Percentiles rank a stretch among this genome's conserved stretches.
Evolutionary conservation across 495 filamentous ascomycete genomes (phyloP).

Genomic region (Amorphotheca resinae): DNA sequence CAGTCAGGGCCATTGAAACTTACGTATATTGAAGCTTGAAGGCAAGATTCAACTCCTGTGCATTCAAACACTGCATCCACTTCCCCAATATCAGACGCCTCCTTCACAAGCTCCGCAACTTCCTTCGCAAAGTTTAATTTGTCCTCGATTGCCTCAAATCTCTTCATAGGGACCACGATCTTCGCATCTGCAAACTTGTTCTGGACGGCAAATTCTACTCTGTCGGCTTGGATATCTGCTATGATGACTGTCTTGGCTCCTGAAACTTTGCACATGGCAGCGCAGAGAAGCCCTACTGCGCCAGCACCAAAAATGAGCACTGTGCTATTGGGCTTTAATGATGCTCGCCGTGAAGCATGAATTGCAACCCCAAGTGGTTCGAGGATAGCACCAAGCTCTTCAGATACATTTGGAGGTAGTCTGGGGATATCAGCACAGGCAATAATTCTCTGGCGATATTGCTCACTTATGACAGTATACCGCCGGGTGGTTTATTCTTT

Average conservation of each 20-base stretch:
- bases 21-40: slow-evolving; percentile 81
- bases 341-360: slow-evolving; percentile 55
- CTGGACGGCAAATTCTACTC: slow-evolving; percentile 58
- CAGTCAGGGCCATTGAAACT: slow-evolving; percentile 11
- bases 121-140: slow-evolving; percentile 49
- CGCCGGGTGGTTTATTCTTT: slow-evolving; percentile 64
- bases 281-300: slow-evolving; percentile 65
- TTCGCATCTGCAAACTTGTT: slow-evolving; percentile 55
- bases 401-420: slow-evolving; percentile 49
- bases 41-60: slow-evolving; percentile 75
- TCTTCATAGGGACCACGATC: slow-evolving; percentile 45
- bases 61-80: slow-evolving; percentile 83
- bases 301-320: slow-evolving; percentile 74
- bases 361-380: slow-evolving; percentile 74
- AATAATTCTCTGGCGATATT: neutral
- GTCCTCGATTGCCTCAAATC: slow-evolving; percentile 42
- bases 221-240: slow-evolving; percentile 64
- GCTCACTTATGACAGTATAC: slow-evolving; percentile 49
- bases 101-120: slow-evolving; percentile 39
- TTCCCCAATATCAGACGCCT: slow-evolving; percentile 36
- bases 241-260: slow-evolving; percentile 50
- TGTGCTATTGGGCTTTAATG: slow-evolving; percentile 35
- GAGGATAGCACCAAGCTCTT: slow-evolving; percentile 59
- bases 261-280: slow-evolving; percentile 50
- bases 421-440: slow-evolving; percentile 28